Base-by-base conservation (phyloP, 2,329 filamentous ascomycete genomes). In the Ophiocordyceps camponoti-floridani region DNA sequence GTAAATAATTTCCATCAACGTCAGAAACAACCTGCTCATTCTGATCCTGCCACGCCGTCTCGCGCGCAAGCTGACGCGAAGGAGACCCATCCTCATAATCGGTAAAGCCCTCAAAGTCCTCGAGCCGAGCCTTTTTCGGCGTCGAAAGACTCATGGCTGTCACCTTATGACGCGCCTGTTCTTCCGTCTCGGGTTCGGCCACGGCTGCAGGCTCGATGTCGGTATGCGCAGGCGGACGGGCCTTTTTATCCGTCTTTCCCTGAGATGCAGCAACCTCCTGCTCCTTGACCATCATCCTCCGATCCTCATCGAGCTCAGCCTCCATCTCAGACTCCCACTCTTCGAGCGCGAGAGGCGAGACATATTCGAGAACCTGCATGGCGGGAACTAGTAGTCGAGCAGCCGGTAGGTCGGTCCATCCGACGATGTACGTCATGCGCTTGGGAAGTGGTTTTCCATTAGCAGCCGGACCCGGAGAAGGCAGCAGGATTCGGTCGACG, bases 261-360 rank as follows among this genome's bases (percentile, higher is more conserved):
- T 30, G 27, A 6, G 27, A 11, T 47, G 46, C 16, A 38, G 16
- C 13, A 4, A 49, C 44, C 41, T 53, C 47, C 41, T 53, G 53
- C 14, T 58, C 54, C 31, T 55, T 44, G 23, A 51, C 55, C 18
- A 54, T 46, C 19, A 53, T 52, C 9, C 50, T 47, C 28, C 61
- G 59, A 37, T 66, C 60, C 41, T 60, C 54, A n/a, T 70, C 66
- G 18, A 64, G 56, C 46, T 65, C 60, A 19, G 67, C 58, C 43
- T 65, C 63, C 13, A 63, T 57, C 2, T 60, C 54, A 44, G 64
- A 68, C 49, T 78, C 75, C 62, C 68, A 81, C 0, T 74, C 64
- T 53, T 81, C 77, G 3, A 77, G 51, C 10, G 63, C 65, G 11
- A 63, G 60, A 2, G 70, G 69, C 0, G 75, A 77, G 8, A 80